These are phyloP conservation scores for Lantana camara DNA, from an alignment of 257 asterid species.

Conservation along the genomic window DNA sequence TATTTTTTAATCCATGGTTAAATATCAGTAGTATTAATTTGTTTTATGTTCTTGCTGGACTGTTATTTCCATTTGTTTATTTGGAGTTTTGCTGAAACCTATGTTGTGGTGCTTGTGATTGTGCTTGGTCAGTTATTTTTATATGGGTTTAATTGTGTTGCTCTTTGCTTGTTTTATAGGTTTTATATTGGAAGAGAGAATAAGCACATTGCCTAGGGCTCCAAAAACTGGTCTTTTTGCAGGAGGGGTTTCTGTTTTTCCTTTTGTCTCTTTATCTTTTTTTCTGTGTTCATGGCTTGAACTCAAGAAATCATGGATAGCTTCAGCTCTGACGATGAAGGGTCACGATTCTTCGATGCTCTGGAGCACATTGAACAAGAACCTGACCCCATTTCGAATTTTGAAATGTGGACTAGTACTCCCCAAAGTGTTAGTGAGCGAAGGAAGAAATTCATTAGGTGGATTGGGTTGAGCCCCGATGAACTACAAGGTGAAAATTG, in stretches of 20 bases:
- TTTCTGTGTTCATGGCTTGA: constrained; percentile 58
- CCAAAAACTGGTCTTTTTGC: constrained; percentile 44
- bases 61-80: constrained; percentile 41
- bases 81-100: constrained; percentile 49
- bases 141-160: constrained; percentile 20
- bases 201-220: constrained; percentile 60
- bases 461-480: constrained; percentile 52
- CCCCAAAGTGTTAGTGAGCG: constrained; percentile 80
- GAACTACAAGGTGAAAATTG: constrained; percentile 26
- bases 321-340: constrained; percentile 49
- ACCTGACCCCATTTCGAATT: constrained; percentile 36
- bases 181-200: constrained; percentile 44
- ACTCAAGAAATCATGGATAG: constrained; percentile 63
- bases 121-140: constrained; percentile 37
- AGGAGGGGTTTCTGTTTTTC: constrained; percentile 40
- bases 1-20: background rate
- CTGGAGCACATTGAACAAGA: constrained; percentile 51
- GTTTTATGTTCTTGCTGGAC: constrained; percentile 46
- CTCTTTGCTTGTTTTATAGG: constrained; percentile 45
- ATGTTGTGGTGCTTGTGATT: constrained; percentile 51
- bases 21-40: constrained; percentile 31
- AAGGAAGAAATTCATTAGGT: constrained; percentile 53
- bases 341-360: constrained; percentile 72
- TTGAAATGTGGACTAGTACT: constrained; percentile 60
- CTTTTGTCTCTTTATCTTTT: too few species aligned